Evolutionary conservation across 1,139 yeast genomes (phyloP), one percentile per base, ranked within the genome.

Genomic region (Yamadazyma friedrichii): DNA sequence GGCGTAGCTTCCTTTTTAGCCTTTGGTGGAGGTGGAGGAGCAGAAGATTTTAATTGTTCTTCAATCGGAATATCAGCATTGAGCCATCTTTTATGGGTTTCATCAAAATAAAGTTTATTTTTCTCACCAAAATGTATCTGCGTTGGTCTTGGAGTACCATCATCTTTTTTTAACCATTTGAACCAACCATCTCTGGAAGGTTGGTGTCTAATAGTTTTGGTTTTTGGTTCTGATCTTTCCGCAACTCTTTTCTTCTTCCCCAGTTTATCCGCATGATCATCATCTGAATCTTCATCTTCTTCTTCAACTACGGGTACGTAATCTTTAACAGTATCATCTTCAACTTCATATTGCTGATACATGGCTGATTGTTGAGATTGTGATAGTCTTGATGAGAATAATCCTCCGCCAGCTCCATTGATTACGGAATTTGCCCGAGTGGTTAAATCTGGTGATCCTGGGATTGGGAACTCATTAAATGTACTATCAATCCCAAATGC

Each of bases 81-180:
- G 41, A 93, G 80, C 96, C 97, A 93, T 55, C 96, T 76, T 57
- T 85, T 84, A 55, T 87, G 76, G 46, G 84, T 80, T 53, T 88
- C 94, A 63, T 91, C 96, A 58, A 81, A 94, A 52, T 79, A 79
- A 54, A 93, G 84, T 30, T 78, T 70, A 55, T 74, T 85, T 48
- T 81, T 78, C 43, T 86, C 89, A 9, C 98, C 98, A 47, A 93
- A 67, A 54, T 93, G 89, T 27, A 97, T 98, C 51, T 80, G 78
- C 45, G 82, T 74, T 1, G 94, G 87, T 56, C 85, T 87, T 33
- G 86, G 84, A 43, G 79, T 83, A 38, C 81, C 83, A 40, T 80
- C 78, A 38, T 68, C 67, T 40, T 63, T 67, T 9, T 67, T 64
- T 22, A 72, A 61, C 74, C 81, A 77, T 13, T 74, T 65, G 51